These are phyloP conservation scores for Solanum ossicruentum DNA, from an alignment of 257 asterid genomes.

Conservation along the genomic window DNA sequence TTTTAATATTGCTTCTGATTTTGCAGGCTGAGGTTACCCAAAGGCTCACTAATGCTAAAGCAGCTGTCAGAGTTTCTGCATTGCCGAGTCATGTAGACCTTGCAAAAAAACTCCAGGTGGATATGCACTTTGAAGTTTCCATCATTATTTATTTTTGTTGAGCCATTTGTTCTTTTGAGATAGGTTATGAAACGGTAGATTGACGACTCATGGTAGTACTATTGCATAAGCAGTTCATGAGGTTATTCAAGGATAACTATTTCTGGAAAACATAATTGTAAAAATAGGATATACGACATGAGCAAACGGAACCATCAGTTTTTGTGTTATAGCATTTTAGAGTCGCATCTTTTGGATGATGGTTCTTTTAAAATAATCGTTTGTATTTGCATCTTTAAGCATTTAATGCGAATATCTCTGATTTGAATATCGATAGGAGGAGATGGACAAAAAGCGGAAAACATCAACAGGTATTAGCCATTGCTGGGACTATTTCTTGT, in stretches of 20 bases:
- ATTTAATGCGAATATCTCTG: not conserved
- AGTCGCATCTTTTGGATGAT: not conserved
- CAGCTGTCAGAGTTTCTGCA: constrained; percentile 31
- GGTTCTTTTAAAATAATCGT: not conserved
- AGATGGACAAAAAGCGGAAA: constrained; percentile 77
- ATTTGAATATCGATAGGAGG: constrained; percentile 44
- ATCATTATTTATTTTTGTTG: not conserved
- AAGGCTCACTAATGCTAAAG: constrained; percentile 45
- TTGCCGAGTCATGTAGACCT: constrained; percentile 72
- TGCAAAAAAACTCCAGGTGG: constrained; percentile 72
- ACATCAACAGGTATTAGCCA: constrained; percentile 30
- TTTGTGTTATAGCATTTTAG: not conserved
- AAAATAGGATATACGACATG: not conserved
- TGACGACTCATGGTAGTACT: not conserved
- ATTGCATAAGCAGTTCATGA: not conserved
- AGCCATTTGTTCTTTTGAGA: not conserved
- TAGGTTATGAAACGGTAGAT: not conserved
- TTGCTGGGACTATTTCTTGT: not conserved
- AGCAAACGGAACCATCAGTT: not conserved
- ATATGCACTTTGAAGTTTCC: not conserved
- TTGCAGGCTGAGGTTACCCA: constrained; percentile 81
- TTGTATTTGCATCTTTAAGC: not conserved
- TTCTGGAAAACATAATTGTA: not conserved
- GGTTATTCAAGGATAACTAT: not conserved
- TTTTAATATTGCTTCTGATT: not conserved